Percentiles rank a stretch among this genome's conserved stretches.
phyloP scores from a whole-genome alignment of 2,329 filamentous ascomycete genomes.

The Neurospora sp. region DNA sequence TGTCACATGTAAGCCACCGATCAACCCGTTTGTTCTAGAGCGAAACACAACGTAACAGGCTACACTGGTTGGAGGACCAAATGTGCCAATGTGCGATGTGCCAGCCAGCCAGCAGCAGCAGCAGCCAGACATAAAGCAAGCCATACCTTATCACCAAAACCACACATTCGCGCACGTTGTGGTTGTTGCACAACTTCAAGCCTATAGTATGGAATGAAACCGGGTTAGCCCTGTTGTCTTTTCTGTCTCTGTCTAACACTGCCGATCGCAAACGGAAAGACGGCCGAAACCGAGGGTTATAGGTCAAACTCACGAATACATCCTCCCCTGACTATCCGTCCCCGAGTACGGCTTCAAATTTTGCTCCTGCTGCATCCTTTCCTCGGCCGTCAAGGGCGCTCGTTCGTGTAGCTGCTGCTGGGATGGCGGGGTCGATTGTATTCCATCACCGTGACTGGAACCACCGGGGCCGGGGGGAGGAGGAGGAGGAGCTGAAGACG shows the following conservation, averaged over 20 bases:
- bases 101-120: not conserved
- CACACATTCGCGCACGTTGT: slow-evolving; percentile 90
- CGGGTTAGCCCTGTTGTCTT: not conserved
- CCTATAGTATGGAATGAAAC: slow-evolving; percentile 26
- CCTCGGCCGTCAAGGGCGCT: slow-evolving; percentile 14
- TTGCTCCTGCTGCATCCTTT: slow-evolving; percentile 14
- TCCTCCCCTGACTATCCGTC: slow-evolving; percentile 14
- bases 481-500: slow-evolving; percentile 11
- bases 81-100: not conserved
- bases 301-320: slow-evolving; percentile 15
- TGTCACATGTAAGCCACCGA: not conserved
- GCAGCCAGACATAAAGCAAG: not conserved
- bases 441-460: slow-evolving; percentile 10
- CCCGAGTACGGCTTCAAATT: slow-evolving; percentile 18
- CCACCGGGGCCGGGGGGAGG: slow-evolving; percentile 11
- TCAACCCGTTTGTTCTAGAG: not conserved
- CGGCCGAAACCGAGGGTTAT: not conserved
- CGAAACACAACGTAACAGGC: not conserved
- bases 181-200: slow-evolving; percentile 85
- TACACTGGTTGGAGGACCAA: not conserved
- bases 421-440: slow-evolving; percentile 6
- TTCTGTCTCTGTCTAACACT: not conserved
- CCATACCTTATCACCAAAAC: slow-evolving; percentile 88
- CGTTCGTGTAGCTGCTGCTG: slow-evolving; percentile 12
- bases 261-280: not conserved